Percentiles rank a stretch among this genome's conserved stretches.
These are phyloP conservation scores for Schizopora paradoxa DNA, from an alignment of 1,284 basidiomycete genomes.

Conservation along the genomic window DNA sequence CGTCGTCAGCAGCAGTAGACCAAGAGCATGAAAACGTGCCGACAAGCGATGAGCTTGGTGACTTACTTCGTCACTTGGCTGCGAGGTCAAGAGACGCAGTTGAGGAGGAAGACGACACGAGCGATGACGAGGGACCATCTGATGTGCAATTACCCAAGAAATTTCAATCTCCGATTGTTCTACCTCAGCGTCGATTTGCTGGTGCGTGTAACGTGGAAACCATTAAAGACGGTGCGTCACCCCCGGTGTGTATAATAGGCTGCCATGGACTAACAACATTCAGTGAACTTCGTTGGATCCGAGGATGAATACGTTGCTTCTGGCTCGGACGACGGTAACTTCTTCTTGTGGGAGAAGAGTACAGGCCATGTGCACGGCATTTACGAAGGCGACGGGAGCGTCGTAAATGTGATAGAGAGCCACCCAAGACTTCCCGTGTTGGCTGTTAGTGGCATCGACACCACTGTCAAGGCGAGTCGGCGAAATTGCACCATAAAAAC, in stretches of 20 bases:
- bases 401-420: conserved; percentile 86
- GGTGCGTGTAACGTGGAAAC: conserved; percentile 85
- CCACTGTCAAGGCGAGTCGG: conserved; percentile 72
- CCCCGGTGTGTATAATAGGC: not conserved
- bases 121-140: conserved; percentile 23
- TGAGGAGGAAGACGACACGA: conserved; percentile 25
- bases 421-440: conserved; percentile 79
- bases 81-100: conserved; percentile 24
- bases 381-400: conserved; percentile 74
- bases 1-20: conserved; percentile 29
- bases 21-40: conserved; percentile 18
- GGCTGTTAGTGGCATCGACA: conserved; percentile 87
- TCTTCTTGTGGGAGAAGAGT: conserved; percentile 80
- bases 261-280: conserved; percentile 2
- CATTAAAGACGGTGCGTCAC: conserved; percentile 78
- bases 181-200: conserved; percentile 61
- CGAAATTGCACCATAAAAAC: conserved; percentile 4
- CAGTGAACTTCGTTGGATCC: conserved; percentile 83
- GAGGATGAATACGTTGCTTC: conserved; percentile 75
- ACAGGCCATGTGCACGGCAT: conserved; percentile 66
- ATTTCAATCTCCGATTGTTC: conserved; percentile 35
- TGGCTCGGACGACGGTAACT: conserved; percentile 87
- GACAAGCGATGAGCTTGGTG: conserved; percentile 32
- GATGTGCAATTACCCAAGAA: conserved; percentile 22
- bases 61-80: no score